These are phyloP conservation scores for Gentiana dahurica DNA, from an alignment of 257 asterid species.

Conservation along the genomic window DNA sequence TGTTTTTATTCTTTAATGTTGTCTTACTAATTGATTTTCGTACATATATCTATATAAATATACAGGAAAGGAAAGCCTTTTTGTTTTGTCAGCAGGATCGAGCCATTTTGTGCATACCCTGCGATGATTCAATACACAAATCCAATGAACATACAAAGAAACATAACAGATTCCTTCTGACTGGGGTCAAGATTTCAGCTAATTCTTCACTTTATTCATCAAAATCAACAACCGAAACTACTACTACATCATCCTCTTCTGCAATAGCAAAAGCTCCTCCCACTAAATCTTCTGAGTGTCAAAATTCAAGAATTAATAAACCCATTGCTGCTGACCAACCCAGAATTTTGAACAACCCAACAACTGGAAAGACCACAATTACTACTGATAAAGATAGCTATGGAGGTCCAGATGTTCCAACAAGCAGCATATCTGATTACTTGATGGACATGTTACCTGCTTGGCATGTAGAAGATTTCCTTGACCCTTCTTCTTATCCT, in stretches of 20 bases:
- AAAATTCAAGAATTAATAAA: slow-evolving; percentile 14
- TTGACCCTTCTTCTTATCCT: slow-evolving; percentile 41
- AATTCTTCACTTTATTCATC: slow-evolving; percentile 32
- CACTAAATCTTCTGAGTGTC: slow-evolving; percentile 10
- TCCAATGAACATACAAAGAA: slow-evolving; percentile 64
- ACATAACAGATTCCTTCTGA: slow-evolving; percentile 68
- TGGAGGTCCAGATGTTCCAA: slow-evolving; percentile 12
- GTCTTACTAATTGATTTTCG: not conserved
- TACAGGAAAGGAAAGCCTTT: slow-evolving; percentile 74
- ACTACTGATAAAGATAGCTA: slow-evolving; percentile 8
- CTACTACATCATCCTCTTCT: too few relatives aligned
- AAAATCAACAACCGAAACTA: slow-evolving; percentile 6
- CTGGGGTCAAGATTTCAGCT: slow-evolving; percentile 61
- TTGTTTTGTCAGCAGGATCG: slow-evolving; percentile 91
- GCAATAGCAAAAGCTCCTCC: slow-evolving; percentile 8
- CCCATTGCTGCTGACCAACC: slow-evolving; percentile 6
- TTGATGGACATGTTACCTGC: slow-evolving; percentile 71
- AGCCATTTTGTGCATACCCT: slow-evolving; percentile 74
- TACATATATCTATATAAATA: not conserved
- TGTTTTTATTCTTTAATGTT: not conserved
- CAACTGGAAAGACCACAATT: slow-evolving; percentile 1
- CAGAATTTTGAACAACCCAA: slow-evolving; percentile 1
- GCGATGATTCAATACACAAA: slow-evolving; percentile 69
- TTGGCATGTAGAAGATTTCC: slow-evolving; percentile 85
- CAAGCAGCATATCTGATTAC: slow-evolving; percentile 76